Base-by-base conservation (phyloP, 1,139 yeast genomes). In the Candida sp. region DNA sequence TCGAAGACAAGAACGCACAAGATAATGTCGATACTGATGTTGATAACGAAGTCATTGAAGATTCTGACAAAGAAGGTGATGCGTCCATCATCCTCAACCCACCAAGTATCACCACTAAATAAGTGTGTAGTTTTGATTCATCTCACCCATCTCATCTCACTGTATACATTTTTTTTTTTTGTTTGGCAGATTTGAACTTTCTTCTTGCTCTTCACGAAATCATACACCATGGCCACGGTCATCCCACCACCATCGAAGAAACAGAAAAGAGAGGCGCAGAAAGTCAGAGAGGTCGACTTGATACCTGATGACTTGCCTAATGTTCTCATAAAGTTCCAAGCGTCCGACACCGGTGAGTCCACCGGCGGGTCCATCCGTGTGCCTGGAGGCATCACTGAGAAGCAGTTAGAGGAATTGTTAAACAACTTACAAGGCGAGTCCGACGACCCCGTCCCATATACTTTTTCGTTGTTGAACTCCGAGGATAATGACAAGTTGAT, bases 191-290 rank as follows among this genome's bases (percentile, higher is more conserved):
- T 17, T 17, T 17, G 17, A 17, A 17, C 32, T 38, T 45, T 31
- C 32, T 45, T 7, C 32, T 37, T 35, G 38, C 22, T 48, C 22
- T 30, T 17, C 28, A 23, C 37, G 34, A 49, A 39, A 47, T 48
- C 34, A 25, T 9, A 44, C 49, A 58, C 7, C 46, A 94, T 94
- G 99, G 96, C 99, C 54, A 94, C 99, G 3, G 78, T 90, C 46
- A 71, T 94, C 46, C 99, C 99, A 27, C 99, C 98, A 44, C 96
- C 91, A 34, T 88, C 97, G 0, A 94, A 94, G 69, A 89, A 86
- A 65, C 98, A 92, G 68, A 89, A 83, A 70, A 84, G 85, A 62
- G 90, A 82, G 58, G 96, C 96, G 4, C 98, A 92, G 66, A 79
- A 83, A 63, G 90, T 90, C 9, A 83, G 90, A 50, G 94, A 87